These are phyloP conservation scores for Yamadazyma laniorum DNA, from an alignment of 805 yeast species.

Conservation along the genomic window DNA sequence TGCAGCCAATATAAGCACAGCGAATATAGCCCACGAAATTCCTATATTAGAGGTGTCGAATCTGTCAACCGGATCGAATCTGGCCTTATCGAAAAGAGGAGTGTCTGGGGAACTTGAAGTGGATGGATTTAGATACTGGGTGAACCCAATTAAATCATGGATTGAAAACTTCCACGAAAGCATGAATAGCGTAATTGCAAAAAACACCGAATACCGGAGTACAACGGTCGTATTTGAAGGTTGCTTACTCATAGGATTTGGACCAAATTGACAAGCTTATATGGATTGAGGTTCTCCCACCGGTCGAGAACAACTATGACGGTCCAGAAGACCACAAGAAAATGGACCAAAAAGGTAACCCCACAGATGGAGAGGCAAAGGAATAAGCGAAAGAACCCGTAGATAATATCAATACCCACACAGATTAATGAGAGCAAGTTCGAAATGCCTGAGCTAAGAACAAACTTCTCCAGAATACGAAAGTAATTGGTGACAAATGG, in stretches of 20 bases:
- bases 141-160: constrained; percentile 1
- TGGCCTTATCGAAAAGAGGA: constrained; percentile 19
- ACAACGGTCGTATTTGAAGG: background rate
- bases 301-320: constrained; percentile 3
- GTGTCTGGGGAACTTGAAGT: background rate
- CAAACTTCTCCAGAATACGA: constrained; percentile 1
- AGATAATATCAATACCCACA: constrained; percentile 11
- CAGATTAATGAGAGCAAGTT: constrained; percentile 6
- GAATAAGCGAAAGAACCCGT: constrained; percentile 14
- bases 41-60: constrained; percentile 24
- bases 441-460: background rate
- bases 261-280: constrained; percentile 1
- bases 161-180: constrained; percentile 5
- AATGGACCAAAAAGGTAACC: background rate
- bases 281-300: constrained; percentile 9
- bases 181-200: background rate
- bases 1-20: constrained; percentile 5
- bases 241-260: background rate
- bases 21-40: constrained; percentile 18
- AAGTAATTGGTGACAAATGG: constrained; percentile 20
- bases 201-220: background rate
- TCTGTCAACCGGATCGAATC: constrained; percentile 28
- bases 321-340: constrained; percentile 9
- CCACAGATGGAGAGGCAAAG: constrained; percentile 11
- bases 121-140: no score